A percentile compares a stretch with the other conserved stretches of the same genome.
Conservation (phyloP, 768 basidiomycete genomes). For the Solioccasus polychromus region DNA sequence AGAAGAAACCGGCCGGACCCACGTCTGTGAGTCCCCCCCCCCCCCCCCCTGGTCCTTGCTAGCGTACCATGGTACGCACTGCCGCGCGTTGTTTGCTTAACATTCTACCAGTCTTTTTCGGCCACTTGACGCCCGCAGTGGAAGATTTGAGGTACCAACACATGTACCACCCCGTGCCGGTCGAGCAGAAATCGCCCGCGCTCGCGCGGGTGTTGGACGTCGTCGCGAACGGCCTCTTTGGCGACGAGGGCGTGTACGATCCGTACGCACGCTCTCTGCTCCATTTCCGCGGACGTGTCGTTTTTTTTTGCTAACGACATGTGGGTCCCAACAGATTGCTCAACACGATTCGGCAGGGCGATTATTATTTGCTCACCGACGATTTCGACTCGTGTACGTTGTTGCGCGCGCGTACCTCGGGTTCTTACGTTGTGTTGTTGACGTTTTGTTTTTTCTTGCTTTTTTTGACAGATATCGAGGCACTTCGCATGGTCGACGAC, state of each 20-base stretch:
- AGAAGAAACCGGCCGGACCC: too few species aligned
- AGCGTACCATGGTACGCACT: too few species aligned
- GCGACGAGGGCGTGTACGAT: conserved; percentile 78
- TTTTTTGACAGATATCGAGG: conserved; percentile 67
- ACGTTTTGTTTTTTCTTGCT: too few species aligned
- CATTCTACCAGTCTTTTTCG: conserved; percentile 76
- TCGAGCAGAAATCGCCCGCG: conserved; percentile 81
- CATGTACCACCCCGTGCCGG: conserved; percentile 73
- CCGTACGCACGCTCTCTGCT: conserved; percentile 57
- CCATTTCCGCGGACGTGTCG: background rate
- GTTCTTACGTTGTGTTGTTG: background rate
- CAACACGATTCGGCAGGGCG: conserved; percentile 72
- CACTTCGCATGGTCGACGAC: conserved; percentile 83
- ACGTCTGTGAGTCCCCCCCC: too few species aligned
- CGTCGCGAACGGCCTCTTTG: conserved; percentile 77
- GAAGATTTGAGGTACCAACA: conserved; percentile 87
- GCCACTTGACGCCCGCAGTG: conserved; percentile 82
- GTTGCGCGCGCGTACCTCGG: too few species aligned
- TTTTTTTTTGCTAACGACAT: background rate
- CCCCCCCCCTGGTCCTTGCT: too few species aligned
- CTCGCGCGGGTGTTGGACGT: conserved; percentile 76
- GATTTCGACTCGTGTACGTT: conserved; percentile 89
- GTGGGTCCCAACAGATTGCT: conserved; percentile 45
- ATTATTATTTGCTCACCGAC: conserved; percentile 82
- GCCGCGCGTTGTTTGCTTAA: too few species aligned